Base-by-base conservation (phyloP, 331 rosid species). In the Ulmus americana region DNA sequence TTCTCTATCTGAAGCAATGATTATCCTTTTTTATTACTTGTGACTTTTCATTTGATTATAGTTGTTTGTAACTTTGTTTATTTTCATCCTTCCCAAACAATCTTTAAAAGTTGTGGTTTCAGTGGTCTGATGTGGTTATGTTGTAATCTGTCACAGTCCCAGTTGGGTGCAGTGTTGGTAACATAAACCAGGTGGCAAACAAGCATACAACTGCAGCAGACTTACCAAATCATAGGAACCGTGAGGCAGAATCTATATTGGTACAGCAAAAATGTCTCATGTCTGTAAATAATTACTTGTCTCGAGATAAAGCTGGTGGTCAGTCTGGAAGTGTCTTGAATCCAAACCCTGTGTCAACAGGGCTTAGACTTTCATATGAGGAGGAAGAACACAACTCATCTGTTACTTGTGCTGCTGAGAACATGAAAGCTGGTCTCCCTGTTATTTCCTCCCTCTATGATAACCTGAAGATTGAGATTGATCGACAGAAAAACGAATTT, bases 341-440 rank as follows among this genome's bases (percentile, higher is more conserved):
- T 16, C 64, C 49, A 22, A 72, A 68, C 14, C 45, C 64, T 22
- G 77, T 77, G 9, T 77, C 82, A 15, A 77, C 75, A 1, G 78
- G 82, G 45, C 45, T 68, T 60, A 72, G 60, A 43, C 75, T 77
- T 50, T 73, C 78, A 0, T 56, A 52, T 40, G 82, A 77, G 50
- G 82, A 72, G 63, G 77, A 77, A 43, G 78, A 77, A 41, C 75
- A 50, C 64, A 68, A 68, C 46, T 77, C 82, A 20, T 63, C 82
- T 12, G 63, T 77, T 51, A 72, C 75, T 50, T 77, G 48, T 50
- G 49, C 68, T 14, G 52, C 60, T 63, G 74, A 63, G 53, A 67
- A 46, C 60, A 49, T 63, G 43, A 72, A 46, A 11, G 74, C 71
- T 18, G 46, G 41, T 3, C 71, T 68, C 39, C 74, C 81, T 3